Evolutionary conservation across 305 asterid genomes (phyloP).

Genomic region (Nicotiana rustica): DNA sequence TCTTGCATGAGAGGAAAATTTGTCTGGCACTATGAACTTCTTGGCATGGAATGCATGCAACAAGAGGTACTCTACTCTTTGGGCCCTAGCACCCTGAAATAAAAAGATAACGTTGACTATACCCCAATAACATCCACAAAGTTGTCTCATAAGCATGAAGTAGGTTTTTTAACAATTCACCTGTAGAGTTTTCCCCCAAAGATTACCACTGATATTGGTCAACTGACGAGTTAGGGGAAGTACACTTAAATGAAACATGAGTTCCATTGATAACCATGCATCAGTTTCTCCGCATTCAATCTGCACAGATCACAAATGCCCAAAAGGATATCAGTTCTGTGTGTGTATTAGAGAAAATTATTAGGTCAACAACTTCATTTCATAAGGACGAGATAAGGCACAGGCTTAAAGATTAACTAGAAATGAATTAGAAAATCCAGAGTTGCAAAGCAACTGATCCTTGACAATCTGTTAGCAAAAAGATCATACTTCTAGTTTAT

Average conservation of each 20-base stretch:
- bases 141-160: conserved; percentile 30
- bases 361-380: not conserved
- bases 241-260: conserved; percentile 94
- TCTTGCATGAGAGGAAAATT: conserved; percentile 64
- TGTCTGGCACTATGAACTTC: conserved; percentile 96
- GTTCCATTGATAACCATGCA: conserved; percentile 98
- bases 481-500: not conserved
- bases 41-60: conserved; percentile 93
- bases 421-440: not conserved
- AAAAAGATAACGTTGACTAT: not conserved
- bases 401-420: conserved; percentile 20
- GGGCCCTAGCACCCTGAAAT: conserved; percentile 98
- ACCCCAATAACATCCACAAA: not conserved
- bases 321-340: not conserved
- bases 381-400: not conserved
- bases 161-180: conserved; percentile 48
- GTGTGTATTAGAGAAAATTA: conserved; percentile 23
- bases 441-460: conserved; percentile 8
- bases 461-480: not conserved
- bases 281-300: conserved; percentile 95
- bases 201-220: conserved; percentile 96
- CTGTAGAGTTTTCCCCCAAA: conserved; percentile 98
- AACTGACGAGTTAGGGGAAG: conserved; percentile 97
- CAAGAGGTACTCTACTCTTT: conserved; percentile 94
- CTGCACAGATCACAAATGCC: conserved; percentile 53